phyloP scores from a whole-genome alignment of 2,329 filamentous ascomycete species.

The Coniella vitis region DNA sequence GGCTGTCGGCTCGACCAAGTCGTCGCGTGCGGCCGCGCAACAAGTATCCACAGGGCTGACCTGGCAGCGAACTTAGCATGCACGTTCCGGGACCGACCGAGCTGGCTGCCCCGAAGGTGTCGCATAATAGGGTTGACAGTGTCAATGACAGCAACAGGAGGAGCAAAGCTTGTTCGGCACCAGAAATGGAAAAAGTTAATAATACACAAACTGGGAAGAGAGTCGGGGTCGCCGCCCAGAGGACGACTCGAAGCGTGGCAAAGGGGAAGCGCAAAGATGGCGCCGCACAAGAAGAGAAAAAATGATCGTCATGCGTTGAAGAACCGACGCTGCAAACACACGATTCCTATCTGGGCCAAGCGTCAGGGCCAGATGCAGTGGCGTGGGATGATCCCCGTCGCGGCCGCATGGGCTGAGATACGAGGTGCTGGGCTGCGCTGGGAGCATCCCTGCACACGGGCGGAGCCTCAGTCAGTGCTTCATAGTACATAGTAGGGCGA shows the following conservation, averaged over 20 bases:
- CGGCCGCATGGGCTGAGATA: not conserved
- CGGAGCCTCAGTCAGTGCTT: constrained; percentile 8
- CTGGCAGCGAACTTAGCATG: not conserved
- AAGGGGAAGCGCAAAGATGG: not conserved
- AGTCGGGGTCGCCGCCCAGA: no score
- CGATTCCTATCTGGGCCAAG: constrained; percentile 6
- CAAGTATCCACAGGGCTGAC: not conserved
- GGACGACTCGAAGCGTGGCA: not conserved
- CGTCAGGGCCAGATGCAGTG: constrained; percentile 11
- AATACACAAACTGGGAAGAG: no score
- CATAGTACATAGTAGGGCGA: no score
- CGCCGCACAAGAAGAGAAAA: not conserved
- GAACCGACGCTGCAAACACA: not conserved
- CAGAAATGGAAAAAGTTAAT: no score
- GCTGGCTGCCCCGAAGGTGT: no score
- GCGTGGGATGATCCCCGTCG: not conserved
- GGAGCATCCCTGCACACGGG: not conserved
- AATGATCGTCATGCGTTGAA: not conserved
- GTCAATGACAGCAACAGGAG: no score
- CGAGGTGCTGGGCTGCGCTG: not conserved
- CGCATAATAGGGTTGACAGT: no score
- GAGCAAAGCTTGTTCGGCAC: no score
- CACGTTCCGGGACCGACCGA: no score
- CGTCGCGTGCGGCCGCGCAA: not conserved
- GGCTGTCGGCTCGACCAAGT: not conserved